phyloP scores from a whole-genome alignment of 495 filamentous ascomycete species.

The Trichoderma reesei region DNA sequence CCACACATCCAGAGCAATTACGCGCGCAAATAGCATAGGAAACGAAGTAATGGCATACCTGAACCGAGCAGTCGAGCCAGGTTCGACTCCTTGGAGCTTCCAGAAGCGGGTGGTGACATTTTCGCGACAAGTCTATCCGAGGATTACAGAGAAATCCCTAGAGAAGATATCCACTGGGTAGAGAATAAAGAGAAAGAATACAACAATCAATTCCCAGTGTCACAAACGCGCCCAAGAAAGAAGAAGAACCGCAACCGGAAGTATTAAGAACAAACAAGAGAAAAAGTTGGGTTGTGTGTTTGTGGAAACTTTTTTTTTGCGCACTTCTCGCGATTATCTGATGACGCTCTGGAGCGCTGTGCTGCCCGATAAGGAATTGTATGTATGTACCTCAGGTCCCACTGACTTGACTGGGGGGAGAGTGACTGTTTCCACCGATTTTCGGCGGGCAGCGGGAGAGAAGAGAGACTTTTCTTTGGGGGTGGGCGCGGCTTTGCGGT shows the following conservation, averaged over 20 bases:
- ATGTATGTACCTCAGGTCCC: neutral
- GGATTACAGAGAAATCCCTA: neutral
- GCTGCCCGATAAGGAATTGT: neutral
- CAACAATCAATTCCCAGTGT: neutral
- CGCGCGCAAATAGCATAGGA: neutral
- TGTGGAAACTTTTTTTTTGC: neutral
- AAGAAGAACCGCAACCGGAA: neutral
- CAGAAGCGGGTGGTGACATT: constrained; percentile 40
- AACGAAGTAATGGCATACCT: constrained; percentile 43
- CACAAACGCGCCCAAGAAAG: neutral
- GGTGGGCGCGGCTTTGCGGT: neutral
- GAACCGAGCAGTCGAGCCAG: constrained; percentile 81
- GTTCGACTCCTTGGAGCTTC: constrained; percentile 81
- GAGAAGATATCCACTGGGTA: neutral
- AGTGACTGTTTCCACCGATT: neutral
- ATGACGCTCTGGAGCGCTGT: neutral
- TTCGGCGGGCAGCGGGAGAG: constrained; percentile 1
- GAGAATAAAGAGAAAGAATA: neutral
- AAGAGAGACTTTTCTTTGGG: too few relatives aligned
- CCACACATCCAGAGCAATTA: neutral
- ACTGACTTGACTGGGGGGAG: too few relatives aligned
- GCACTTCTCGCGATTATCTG: neutral
- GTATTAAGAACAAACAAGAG: neutral
- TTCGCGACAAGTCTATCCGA: constrained; percentile 13
- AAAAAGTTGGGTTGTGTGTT: neutral